These are phyloP conservation scores for Fraxinus velutina DNA, from an alignment of 305 asterid genomes.

Conservation along the genomic window DNA sequence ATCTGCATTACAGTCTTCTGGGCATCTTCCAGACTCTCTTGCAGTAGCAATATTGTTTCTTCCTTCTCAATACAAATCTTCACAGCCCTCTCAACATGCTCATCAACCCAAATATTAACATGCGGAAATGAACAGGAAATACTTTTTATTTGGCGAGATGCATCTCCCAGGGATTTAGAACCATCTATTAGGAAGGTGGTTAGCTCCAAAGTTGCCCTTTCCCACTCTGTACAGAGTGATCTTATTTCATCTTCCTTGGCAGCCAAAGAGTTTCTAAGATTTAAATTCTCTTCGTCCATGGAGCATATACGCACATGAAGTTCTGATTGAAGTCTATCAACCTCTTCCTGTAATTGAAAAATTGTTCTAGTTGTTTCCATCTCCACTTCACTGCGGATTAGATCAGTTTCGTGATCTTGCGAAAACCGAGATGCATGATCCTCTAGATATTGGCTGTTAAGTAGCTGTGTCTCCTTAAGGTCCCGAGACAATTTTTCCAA, in stretches of 20 bases:
- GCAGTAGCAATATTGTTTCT: slow-evolving; percentile 56
- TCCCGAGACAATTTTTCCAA: slow-evolving; percentile 46
- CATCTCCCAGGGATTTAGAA: slow-evolving; percentile 66
- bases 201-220: slow-evolving; percentile 77
- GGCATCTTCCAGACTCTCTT: slow-evolving; percentile 73
- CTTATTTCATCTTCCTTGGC: slow-evolving; percentile 61
- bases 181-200: slow-evolving; percentile 74
- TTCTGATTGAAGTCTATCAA: slow-evolving; percentile 56
- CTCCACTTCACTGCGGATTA: slow-evolving; percentile 57
- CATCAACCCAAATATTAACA: slow-evolving; percentile 59
- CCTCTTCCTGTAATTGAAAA: slow-evolving; percentile 66
- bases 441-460: slow-evolving; percentile 37
- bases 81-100: slow-evolving; percentile 67
- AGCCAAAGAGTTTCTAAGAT: slow-evolving; percentile 47
- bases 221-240: slow-evolving; percentile 62
- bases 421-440: slow-evolving; percentile 40
- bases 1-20: slow-evolving; percentile 53
- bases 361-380: slow-evolving; percentile 62
- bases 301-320: slow-evolving; percentile 46
- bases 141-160: slow-evolving; percentile 59
- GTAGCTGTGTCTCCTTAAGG: slow-evolving; percentile 44
- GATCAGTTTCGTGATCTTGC: slow-evolving; percentile 47
- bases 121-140: slow-evolving; percentile 59
- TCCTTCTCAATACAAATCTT: slow-evolving; percentile 66
- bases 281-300: slow-evolving; percentile 56